These are phyloP conservation scores for Eucalyptus erythrocorys DNA, from an alignment of 345 rosid species.

Conservation along the genomic window DNA sequence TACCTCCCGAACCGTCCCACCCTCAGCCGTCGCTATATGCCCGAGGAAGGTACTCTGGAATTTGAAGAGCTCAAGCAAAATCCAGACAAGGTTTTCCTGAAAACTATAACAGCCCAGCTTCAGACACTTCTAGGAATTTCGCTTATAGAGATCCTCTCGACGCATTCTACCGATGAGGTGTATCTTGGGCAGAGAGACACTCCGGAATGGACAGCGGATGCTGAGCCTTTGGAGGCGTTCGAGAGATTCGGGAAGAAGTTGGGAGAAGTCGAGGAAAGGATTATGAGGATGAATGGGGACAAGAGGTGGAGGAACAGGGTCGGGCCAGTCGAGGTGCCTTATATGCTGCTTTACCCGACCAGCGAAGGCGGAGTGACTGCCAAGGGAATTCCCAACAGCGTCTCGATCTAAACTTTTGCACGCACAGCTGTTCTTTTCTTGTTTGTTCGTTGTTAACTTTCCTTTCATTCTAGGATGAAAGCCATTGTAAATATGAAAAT, in stretches of 20 bases:
- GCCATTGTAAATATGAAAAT: neutral
- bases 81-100: neutral
- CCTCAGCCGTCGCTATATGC: neutral
- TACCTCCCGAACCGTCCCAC: conserved; percentile 1
- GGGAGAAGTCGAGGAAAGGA: neutral
- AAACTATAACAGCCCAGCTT: neutral
- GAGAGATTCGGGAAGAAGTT: neutral
- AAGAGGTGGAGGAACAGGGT: neutral
- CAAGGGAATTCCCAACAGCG: conserved; percentile 1
- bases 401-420: neutral
- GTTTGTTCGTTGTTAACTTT: neutral
- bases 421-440: neutral
- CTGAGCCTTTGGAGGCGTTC: neutral
- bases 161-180: neutral
- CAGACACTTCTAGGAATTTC: neutral
- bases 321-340: neutral
- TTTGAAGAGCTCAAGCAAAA: neutral
- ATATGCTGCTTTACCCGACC: neutral
- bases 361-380: conserved; percentile 12
- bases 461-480: neutral
- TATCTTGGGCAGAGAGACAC: neutral
- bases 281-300: neutral
- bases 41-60: neutral
- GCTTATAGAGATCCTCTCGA: neutral
- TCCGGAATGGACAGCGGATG: neutral